Evolutionary conservation across 2,329 filamentous ascomycete genomes (phyloP).

Genomic region (Microascus cirrosus): DNA sequence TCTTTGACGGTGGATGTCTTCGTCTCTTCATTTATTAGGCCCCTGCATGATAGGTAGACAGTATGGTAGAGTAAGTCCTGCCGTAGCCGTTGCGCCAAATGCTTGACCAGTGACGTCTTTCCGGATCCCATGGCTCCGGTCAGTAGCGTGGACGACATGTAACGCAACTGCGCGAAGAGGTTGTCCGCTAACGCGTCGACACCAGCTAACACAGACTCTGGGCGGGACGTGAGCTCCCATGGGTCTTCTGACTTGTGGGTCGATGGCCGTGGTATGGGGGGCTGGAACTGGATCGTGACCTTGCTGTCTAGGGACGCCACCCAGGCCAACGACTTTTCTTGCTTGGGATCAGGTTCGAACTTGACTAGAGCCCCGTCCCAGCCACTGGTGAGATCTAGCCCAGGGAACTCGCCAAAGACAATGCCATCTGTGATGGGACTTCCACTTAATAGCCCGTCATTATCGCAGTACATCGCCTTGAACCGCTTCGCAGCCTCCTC

Average conservation of each 20-base stretch:
- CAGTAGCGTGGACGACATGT: slow-evolving; percentile 80
- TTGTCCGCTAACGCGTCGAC: slow-evolving; percentile 69
- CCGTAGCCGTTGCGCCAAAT: slow-evolving; percentile 63
- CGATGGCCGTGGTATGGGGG: slow-evolving; percentile 55
- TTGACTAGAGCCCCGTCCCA: slow-evolving; percentile 81
- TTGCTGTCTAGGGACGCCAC: slow-evolving; percentile 67
- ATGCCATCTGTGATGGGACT: slow-evolving; percentile 87
- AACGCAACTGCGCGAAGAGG: slow-evolving; percentile 64
- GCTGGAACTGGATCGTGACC: slow-evolving; percentile 63
- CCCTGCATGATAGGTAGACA: slow-evolving; percentile 77
- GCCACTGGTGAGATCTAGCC: slow-evolving; percentile 39
- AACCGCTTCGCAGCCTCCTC: slow-evolving; percentile 67
- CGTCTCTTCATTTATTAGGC: slow-evolving; percentile 82
- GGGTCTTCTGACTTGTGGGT: slow-evolving; percentile 33
- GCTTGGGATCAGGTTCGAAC: slow-evolving; percentile 42
- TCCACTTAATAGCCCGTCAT: slow-evolving; percentile 25
- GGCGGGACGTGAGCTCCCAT: slow-evolving; percentile 44
- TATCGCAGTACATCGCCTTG: slow-evolving; percentile 52
- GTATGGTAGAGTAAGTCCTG: slow-evolving; percentile 68
- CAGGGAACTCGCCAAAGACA: slow-evolving; percentile 51
- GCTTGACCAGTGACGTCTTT: slow-evolving; percentile 71
- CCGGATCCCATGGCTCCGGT: slow-evolving; percentile 85
- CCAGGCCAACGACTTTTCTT: slow-evolving; percentile 37
- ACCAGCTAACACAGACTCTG: slow-evolving; percentile 60
- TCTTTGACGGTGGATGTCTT: slow-evolving; percentile 86